Evolutionary conservation across 2,329 filamentous ascomycete species (phyloP).

Genomic region (Gyromitra esculenta): DNA sequence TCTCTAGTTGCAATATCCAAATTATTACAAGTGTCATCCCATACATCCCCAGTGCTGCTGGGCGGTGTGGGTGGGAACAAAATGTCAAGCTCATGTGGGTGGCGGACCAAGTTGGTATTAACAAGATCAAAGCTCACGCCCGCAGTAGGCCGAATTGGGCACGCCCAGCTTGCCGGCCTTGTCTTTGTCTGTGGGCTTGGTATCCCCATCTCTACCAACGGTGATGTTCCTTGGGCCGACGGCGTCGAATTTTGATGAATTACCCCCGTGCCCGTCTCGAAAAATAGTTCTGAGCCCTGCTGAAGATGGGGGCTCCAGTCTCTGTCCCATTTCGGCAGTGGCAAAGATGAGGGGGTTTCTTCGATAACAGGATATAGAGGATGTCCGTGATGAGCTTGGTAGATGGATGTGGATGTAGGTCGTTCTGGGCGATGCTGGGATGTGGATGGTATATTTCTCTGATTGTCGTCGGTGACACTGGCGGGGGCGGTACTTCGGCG

Average conservation of each 20-base stretch:
- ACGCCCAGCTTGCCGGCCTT: conserved; percentile 43
- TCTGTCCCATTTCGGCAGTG: conserved; percentile 19
- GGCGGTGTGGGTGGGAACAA: conserved; percentile 43
- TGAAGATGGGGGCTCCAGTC: conserved; percentile 44
- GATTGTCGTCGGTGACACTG: conserved; percentile 27
- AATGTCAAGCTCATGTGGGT: conserved; percentile 20
- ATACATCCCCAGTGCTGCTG: conserved; percentile 34
- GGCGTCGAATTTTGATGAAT: not conserved
- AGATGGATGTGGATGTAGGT: conserved; percentile 53
- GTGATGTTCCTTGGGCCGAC: not conserved
- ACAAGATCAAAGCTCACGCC: not conserved
- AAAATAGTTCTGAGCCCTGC: conserved; percentile 49
- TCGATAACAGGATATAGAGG: conserved; percentile 42
- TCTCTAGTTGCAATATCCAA: not conserved
- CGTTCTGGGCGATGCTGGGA: conserved; percentile 41
- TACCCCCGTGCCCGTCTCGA: conserved; percentile 20
- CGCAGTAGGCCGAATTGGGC: conserved; percentile 10
- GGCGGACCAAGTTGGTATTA: conserved; percentile 1
- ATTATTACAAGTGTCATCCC: conserved; percentile 32
- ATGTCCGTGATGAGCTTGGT: conserved; percentile 35
- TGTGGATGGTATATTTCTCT: conserved; percentile 43
- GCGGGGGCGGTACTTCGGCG: conserved; percentile 30
- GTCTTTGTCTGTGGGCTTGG: conserved; percentile 36
- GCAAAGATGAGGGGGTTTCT: conserved; percentile 29
- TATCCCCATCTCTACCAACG: conserved; percentile 38